phyloP scores from a whole-genome alignment of 73 alveolate species.

The Stentor coeruleus region DNA sequence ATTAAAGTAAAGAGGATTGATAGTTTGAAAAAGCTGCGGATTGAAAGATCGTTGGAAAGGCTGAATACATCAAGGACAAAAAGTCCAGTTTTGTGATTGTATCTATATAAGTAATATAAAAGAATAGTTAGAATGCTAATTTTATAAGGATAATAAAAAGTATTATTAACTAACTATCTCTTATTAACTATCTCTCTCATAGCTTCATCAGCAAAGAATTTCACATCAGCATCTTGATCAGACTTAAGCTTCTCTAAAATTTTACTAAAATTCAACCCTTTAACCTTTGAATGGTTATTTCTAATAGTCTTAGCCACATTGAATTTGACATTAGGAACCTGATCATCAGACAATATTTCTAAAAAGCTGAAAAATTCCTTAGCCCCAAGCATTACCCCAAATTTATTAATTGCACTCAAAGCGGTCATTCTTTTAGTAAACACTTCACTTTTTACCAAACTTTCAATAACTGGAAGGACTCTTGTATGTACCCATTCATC shows the following conservation, averaged over 20 bases:
- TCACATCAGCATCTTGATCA: slow-evolving; percentile 14
- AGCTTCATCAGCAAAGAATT: slow-evolving; percentile 17
- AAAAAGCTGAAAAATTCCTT: neutral
- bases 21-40: too few species aligned
- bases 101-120: too few species aligned
- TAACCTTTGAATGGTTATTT: neutral
- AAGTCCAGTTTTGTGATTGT: too few species aligned
- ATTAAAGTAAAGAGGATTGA: too few species aligned
- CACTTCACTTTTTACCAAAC: neutral
- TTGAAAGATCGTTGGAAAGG: too few species aligned
- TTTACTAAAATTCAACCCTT: neutral
- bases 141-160: too few species aligned
- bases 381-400: neutral
- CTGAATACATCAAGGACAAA: too few species aligned
- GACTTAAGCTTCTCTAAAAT: neutral
- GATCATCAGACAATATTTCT: slow-evolving; percentile 63
- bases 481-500: neutral
- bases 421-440: slow-evolving; percentile 18
- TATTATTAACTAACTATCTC: too few species aligned
- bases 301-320: slow-evolving; percentile 58
- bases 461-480: neutral
- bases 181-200: neutral
- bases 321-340: slow-evolving; percentile 71
- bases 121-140: too few species aligned
- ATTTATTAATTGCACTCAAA: neutral